Evolutionary conservation across 768 basidiomycete species (phyloP).

Genomic region (Lactifluus rugatus): DNA sequence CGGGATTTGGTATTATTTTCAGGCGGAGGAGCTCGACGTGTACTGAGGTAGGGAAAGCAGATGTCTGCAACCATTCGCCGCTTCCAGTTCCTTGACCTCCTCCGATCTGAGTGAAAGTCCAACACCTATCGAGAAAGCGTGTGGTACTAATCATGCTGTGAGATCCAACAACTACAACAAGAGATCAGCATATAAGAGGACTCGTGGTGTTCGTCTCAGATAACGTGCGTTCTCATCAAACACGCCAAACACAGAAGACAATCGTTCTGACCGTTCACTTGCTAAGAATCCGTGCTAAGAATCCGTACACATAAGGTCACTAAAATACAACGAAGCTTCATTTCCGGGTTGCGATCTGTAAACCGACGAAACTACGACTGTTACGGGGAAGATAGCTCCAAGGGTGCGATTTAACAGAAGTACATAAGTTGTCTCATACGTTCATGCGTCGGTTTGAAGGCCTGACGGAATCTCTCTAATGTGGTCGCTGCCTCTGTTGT

Average conservation of each 20-base stretch:
- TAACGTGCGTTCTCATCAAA: not conserved
- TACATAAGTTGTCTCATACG: slow-evolving; percentile 35
- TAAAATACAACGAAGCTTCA: not conserved
- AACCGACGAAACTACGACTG: not conserved
- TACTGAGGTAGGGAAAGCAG: slow-evolving; percentile 72
- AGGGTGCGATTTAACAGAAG: slow-evolving; percentile 25
- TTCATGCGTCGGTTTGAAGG: slow-evolving; percentile 47
- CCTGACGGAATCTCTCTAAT: slow-evolving; percentile 33
- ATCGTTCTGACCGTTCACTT: no score
- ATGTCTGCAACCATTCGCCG: slow-evolving; percentile 55
- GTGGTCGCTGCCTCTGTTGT: slow-evolving; percentile 32
- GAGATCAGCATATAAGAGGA: not conserved
- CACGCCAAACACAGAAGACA: not conserved
- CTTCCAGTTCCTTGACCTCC: slow-evolving; percentile 44
- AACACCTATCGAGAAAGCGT: slow-evolving; percentile 34
- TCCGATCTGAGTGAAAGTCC: slow-evolving; percentile 61
- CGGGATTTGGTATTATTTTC: slow-evolving; percentile 75
- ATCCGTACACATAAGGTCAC: not conserved
- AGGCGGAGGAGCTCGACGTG: slow-evolving; percentile 76
- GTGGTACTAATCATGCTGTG: slow-evolving; percentile 21
- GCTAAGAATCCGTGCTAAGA: not conserved
- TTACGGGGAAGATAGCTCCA: no score
- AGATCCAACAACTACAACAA: not conserved
- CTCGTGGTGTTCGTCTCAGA: not conserved
- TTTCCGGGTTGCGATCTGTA: not conserved